Evolutionary conservation across 805 yeast species (phyloP).

Genomic region (Blastobotrys attinorum): DNA sequence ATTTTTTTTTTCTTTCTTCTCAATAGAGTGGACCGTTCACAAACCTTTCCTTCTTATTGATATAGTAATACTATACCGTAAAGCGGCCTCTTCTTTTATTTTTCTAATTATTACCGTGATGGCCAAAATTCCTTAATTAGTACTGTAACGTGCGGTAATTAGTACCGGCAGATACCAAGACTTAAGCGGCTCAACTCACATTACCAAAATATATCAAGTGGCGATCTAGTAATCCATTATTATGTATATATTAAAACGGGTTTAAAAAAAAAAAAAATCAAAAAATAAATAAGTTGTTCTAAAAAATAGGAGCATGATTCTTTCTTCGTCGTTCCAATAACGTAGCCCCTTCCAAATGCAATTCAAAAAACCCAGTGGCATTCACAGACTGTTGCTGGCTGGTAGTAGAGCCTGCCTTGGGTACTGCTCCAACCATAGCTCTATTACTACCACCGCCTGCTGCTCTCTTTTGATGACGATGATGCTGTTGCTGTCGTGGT

Average conservation of each 20-base stretch:
- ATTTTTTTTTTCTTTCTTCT: too few species aligned
- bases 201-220: background rate
- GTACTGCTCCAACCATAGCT: too few species aligned
- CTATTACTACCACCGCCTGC: too few species aligned
- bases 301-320: conserved; percentile 24
- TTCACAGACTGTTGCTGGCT: conserved; percentile 1
- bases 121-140: background rate
- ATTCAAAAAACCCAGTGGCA: conserved; percentile 37
- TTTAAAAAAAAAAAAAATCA: conserved; percentile 1
- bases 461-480: too few species aligned
- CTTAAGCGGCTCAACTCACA: background rate
- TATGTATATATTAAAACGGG: too few species aligned
- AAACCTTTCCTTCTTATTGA: too few species aligned
- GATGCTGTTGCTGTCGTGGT: background rate
- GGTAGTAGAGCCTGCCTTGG: background rate
- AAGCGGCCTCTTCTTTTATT: background rate
- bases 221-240: background rate
- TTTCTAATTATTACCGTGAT: background rate
- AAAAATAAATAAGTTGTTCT: background rate
- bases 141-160: too few species aligned
- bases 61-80: too few species aligned
- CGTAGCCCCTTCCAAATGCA: conserved; percentile 58
- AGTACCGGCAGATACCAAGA: background rate
- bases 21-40: too few species aligned
- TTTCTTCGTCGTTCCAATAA: conserved; percentile 45